Conservation (phyloP, 805 yeast species). For the Maudiozyma barnettii region DNA sequence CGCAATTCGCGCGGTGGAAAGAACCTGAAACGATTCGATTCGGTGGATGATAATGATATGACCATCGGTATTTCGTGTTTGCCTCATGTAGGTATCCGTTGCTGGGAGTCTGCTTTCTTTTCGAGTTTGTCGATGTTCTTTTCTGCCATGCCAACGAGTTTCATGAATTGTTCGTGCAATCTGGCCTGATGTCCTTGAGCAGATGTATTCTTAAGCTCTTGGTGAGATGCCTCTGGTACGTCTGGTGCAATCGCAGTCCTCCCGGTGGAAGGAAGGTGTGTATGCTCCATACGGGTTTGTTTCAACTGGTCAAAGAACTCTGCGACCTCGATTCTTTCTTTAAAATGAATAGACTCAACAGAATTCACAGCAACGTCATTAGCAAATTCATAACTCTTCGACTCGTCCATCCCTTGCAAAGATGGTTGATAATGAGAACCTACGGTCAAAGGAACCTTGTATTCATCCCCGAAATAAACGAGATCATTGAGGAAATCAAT, state of each 20-base stretch:
- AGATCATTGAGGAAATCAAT: slow-evolving; percentile 22
- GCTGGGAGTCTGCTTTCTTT: no score
- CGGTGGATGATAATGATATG: no score
- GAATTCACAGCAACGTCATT: slow-evolving; percentile 17
- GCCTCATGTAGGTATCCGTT: no score
- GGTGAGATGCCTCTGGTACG: slow-evolving; percentile 1
- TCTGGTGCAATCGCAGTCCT: slow-evolving; percentile 1
- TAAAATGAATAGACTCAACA: slow-evolving; percentile 7
- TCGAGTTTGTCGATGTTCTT: background rate
- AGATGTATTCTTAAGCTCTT: no score
- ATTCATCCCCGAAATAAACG: slow-evolving; percentile 22
- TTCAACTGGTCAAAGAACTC: slow-evolving; percentile 12
- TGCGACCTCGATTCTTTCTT: slow-evolving; percentile 5
- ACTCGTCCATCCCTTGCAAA: background rate
- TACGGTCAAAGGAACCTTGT: slow-evolving; percentile 12
- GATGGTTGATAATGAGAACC: slow-evolving; percentile 8
- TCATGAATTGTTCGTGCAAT: background rate
- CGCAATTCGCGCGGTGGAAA: no score
- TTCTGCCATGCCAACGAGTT: background rate
- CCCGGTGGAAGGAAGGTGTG: no score
- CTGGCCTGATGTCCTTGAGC: background rate
- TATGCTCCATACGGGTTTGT: background rate
- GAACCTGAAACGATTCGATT: no score
- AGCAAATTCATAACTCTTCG: slow-evolving; percentile 11
- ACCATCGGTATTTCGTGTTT: no score